Evolutionary conservation across 1,284 basidiomycete species (phyloP).

Genomic region (Tilletia walkeri): DNA sequence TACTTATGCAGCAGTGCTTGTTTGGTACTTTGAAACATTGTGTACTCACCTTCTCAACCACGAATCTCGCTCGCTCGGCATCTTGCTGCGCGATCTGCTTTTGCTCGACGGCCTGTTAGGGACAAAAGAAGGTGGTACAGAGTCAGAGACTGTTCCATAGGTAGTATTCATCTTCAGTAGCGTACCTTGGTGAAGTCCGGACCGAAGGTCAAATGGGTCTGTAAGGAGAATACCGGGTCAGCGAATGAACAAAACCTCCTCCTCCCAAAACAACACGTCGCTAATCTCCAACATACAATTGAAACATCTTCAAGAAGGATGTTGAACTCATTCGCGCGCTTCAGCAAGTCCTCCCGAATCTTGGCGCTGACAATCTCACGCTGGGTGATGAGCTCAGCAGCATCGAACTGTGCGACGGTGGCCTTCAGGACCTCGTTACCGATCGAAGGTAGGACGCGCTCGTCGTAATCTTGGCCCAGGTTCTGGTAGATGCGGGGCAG

Average conservation of each 20-base stretch:
- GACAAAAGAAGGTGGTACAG: background rate
- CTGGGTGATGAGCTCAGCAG: conserved; percentile 82
- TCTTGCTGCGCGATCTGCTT: conserved; percentile 96
- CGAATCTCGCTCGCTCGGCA: conserved; percentile 92
- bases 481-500: conserved; percentile 91
- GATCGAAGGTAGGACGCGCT: conserved; percentile 72
- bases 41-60: conserved; percentile 72
- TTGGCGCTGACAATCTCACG: conserved; percentile 76
- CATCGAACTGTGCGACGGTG: conserved; percentile 97
- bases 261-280: background rate
- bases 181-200: conserved; percentile 62
- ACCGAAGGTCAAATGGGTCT: conserved; percentile 63
- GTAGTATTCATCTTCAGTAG: no score
- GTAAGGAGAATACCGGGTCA: background rate
- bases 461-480: conserved; percentile 93
- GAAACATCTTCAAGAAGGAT: conserved; percentile 96
- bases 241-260: background rate
- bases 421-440: conserved; percentile 95
- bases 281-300: conserved; percentile 59
- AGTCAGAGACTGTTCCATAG: background rate
- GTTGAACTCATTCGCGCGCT: conserved; percentile 93
- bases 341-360: conserved; percentile 86
- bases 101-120: conserved; percentile 77
- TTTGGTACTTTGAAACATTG: no score
- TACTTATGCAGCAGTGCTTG: background rate